phyloP scores from a whole-genome alignment of 2,329 filamentous ascomycete genomes.

The Fusarium sterilihyphosum region DNA sequence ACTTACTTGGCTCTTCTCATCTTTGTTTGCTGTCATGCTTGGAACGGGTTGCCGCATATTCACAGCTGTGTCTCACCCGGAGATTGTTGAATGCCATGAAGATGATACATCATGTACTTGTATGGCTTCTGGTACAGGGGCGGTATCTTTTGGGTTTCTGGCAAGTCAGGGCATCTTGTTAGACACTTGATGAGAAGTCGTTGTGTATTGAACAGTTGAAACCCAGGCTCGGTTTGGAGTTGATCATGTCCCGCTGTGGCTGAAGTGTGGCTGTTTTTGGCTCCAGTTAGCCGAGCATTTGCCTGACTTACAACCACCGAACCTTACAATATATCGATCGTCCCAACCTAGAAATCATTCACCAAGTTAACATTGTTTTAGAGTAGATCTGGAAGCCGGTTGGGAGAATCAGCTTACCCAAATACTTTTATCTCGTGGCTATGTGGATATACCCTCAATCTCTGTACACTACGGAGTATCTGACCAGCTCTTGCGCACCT shows the following conservation, averaged over 20 bases:
- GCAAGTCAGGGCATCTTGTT: slow-evolving; percentile 17
- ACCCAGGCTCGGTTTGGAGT: slow-evolving; percentile 35
- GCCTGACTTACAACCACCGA: slow-evolving; percentile 13
- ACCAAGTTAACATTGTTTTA: no score
- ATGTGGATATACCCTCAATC: neutral
- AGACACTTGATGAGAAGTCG: slow-evolving; percentile 32
- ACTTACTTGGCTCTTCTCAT: slow-evolving; percentile 30
- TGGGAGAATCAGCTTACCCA: no score
- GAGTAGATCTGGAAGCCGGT: no score
- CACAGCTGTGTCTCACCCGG: slow-evolving; percentile 5
- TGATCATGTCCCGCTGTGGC: slow-evolving; percentile 44
- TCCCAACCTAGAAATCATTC: no score
- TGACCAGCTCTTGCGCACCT: neutral
- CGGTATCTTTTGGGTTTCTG: slow-evolving; percentile 25
- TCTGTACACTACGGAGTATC: neutral
- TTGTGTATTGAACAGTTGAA: slow-evolving; percentile 41
- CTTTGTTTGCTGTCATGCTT: slow-evolving; percentile 29
- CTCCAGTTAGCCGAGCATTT: slow-evolving; percentile 45
- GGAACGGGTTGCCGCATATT: slow-evolving; percentile 32
- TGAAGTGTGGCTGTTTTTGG: slow-evolving; percentile 36
- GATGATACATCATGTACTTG: neutral
- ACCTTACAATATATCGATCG: no score
- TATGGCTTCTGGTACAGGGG: neutral
- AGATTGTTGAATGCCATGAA: slow-evolving; percentile 1
- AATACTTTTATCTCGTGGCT: no score